Conservation (phyloP, 441 rosid species). For the Euphorbia schlechtendalii region DNA sequence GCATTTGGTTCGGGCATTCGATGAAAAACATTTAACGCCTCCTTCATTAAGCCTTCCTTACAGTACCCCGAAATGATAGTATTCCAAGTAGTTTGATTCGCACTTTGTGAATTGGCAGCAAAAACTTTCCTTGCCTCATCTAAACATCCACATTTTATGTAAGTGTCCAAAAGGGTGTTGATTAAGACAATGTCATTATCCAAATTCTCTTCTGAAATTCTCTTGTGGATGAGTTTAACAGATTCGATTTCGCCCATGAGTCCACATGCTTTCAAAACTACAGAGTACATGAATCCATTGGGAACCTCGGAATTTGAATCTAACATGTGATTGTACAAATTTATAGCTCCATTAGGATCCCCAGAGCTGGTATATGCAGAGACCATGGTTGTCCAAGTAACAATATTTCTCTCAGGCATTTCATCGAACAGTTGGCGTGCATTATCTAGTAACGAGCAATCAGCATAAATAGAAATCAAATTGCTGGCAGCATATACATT, state of each 20-base stretch:
- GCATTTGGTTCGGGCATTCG: conserved; percentile 37
- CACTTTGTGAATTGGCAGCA: conserved; percentile 21
- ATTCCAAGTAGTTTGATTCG: conserved; percentile 54
- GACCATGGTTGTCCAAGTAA: conserved; percentile 51
- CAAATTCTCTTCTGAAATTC: conserved; percentile 28
- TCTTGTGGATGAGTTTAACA: conserved; percentile 44
- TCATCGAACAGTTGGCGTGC: conserved; percentile 53
- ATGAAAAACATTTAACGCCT: conserved; percentile 43
- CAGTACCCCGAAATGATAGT: conserved; percentile 54
- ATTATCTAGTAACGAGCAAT: conserved; percentile 23
- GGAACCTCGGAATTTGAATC: conserved; percentile 31
- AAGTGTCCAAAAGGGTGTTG: conserved; percentile 63
- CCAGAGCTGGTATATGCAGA: conserved; percentile 28
- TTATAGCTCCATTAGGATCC: conserved; percentile 37
- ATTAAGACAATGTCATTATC: conserved; percentile 44
- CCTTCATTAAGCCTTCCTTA: conserved; percentile 41
- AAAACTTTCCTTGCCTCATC: conserved; percentile 41
- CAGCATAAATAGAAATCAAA: conserved; percentile 37
- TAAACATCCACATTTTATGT: conserved; percentile 49
- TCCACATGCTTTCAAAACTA: conserved; percentile 55
- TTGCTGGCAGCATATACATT: conserved; percentile 26
- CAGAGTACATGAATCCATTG: conserved; percentile 53
- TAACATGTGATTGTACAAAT: conserved; percentile 36
- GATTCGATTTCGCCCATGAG: conserved; percentile 39
- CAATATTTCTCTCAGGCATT: conserved; percentile 46